Evolutionary conservation across 495 filamentous ascomycete species (phyloP), one percentile per base, ranked within the genome.

Genomic region (Eremomyces bilateralis): DNA sequence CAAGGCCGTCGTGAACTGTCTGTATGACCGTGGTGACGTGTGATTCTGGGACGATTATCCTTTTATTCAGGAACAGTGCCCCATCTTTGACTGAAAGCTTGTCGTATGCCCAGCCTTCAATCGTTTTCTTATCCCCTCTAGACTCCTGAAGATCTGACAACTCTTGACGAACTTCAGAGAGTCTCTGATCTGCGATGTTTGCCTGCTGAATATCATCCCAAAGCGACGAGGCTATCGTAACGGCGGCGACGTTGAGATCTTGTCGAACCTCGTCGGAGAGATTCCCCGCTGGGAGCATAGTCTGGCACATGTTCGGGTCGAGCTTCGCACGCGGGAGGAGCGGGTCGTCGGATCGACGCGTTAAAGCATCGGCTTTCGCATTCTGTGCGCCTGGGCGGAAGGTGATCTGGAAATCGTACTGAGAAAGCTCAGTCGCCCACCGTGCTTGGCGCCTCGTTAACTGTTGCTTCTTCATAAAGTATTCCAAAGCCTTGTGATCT

Each of bases 401-500:
- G n/a, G 35, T 41, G 28, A 44, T 42, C n/a, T 42, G 31, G 31
- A 46, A 41, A 35, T 50, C 35, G 33, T 36, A 42, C 38, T 44
- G 10, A 20, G 22, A 36, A 20, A 49, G 38, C 21, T 20, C 25
- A 31, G 34, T 38, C 20, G 30, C 27, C 48, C 40, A 54, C 25
- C 41, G 37, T 20, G 37, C 36, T 20, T 56, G 35, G n/a, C 39
- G 27, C 21, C 37, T 17, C 20, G 21, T 49, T 4, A 54, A 38
- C 13, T 41, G 31, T 19, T 39, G 36, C 8, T 31, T 41, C 12
- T 24, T 42, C 21, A 25, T 48, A 38, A 52, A 56, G 41, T 53
- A 56, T 28, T 49, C 21, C 0, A 57, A 42, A 31, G 46, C 51
- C 33, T 47, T 47, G 39, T 58, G 36, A 31, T 58, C 50, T 3